A percentile compares a stretch with the other conserved stretches of the same genome.
Evolutionary conservation across 2,329 filamentous ascomycete species (phyloP).

Genomic region (Fusarium sp.): DNA sequence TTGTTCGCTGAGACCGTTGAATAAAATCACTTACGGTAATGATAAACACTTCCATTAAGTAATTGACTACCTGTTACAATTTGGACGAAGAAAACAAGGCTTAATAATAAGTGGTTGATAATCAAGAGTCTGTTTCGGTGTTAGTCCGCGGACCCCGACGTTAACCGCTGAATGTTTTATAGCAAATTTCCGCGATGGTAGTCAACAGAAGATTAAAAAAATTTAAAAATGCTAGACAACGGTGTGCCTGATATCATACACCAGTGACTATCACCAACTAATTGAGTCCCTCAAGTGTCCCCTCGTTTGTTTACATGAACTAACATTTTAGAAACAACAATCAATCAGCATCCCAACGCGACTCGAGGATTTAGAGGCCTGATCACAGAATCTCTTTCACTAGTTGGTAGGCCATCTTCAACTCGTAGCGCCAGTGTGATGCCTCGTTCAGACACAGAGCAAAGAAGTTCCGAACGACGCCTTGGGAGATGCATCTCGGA

Average conservation of each 20-base stretch:
- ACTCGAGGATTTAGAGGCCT: no score
- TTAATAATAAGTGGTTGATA: not conserved
- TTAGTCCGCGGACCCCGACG: not conserved
- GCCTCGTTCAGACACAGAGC: not conserved
- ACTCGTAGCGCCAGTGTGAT: not conserved
- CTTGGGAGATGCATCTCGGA: fast-evolving
- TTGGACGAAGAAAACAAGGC: no score
- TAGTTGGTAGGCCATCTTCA: fast-evolving
- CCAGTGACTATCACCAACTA: not conserved
- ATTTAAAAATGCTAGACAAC: no score
- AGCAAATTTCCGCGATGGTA: not conserved
- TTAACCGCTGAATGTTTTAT: fast-evolving
- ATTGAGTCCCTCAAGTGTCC: not conserved
- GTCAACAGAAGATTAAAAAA: fast-evolving
- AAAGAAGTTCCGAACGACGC: fast-evolving
- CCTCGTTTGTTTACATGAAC: no score
- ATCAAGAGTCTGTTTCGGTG: not conserved
- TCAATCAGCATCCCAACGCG: no score
- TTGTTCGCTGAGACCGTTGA: no score
- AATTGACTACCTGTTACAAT: no score
- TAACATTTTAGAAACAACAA: no score
- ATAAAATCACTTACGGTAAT: no score
- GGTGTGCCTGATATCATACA: no score
- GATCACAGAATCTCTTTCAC: no score
- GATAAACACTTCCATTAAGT: no score